Evolutionary conservation across 345 rosid genomes (phyloP).

Genomic region (Schrenkiella parvula): DNA sequence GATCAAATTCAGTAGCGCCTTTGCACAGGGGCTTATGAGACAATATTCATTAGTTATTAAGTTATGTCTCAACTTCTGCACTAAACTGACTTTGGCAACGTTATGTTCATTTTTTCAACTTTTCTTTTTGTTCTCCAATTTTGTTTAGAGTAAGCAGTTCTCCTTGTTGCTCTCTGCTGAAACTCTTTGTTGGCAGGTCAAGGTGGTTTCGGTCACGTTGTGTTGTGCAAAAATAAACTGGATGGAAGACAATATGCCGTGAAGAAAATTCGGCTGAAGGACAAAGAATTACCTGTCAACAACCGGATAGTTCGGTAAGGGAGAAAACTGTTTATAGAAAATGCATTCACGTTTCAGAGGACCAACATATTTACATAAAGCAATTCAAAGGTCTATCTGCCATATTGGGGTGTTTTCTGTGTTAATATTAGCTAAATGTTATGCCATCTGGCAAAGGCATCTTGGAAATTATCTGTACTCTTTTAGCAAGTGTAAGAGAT

Average conservation of each 20-base stretch:
- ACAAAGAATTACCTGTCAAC: slow-evolving; percentile 67
- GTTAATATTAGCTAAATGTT: not conserved
- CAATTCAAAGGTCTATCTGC: not conserved
- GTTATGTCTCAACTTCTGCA: not conserved
- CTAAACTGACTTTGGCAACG: not conserved
- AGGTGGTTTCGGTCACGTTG: slow-evolving; percentile 95
- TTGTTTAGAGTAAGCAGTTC: not conserved
- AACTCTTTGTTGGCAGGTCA: slow-evolving; percentile 53
- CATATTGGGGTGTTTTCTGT: slow-evolving; percentile 13
- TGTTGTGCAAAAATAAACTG: slow-evolving; percentile 88
- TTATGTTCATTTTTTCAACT: not conserved
- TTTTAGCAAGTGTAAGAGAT: not conserved
- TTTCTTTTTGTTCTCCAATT: not conserved
- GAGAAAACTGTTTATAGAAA: not conserved
- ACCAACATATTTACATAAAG: not conserved
- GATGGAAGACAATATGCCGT: slow-evolving; percentile 99
- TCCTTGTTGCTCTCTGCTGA: slow-evolving; percentile 11
- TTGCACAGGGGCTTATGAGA: not conserved
- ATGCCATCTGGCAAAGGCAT: not conserved
- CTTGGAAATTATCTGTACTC: not conserved
- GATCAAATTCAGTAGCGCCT: not conserved
- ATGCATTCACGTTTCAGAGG: not conserved
- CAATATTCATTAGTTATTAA: not conserved
- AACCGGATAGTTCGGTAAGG: slow-evolving; percentile 78
- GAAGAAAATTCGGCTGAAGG: slow-evolving; percentile 93